These are phyloP conservation scores for Toxicodendron radicans DNA, from an alignment of 345 rosid species.

Conservation along the genomic window DNA sequence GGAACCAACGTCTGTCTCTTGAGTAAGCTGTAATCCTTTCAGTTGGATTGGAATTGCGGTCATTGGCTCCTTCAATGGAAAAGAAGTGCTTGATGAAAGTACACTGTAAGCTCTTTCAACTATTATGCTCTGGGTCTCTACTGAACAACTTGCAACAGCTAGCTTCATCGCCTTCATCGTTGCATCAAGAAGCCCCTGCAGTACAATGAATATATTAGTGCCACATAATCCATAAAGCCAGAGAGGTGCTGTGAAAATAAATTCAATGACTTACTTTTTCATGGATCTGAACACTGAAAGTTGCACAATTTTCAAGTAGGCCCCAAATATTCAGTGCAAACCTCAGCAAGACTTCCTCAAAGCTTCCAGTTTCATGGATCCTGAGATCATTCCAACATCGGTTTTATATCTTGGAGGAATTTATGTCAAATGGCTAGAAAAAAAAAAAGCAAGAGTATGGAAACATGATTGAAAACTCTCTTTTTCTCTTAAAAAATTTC, in stretches of 20 bases:
- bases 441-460: neutral
- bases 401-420: constrained; percentile 14
- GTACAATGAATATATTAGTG: constrained; percentile 17
- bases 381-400: constrained; percentile 35
- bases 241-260: neutral
- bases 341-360: constrained; percentile 48
- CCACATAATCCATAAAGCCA: neutral
- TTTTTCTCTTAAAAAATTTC: constrained; percentile 5
- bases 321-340: constrained; percentile 67
- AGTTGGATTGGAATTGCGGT: constrained; percentile 30
- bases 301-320: constrained; percentile 52
- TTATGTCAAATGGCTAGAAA: neutral
- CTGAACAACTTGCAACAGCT: constrained; percentile 63
- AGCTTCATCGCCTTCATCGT: constrained; percentile 63
- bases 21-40: constrained; percentile 35
- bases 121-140: constrained; percentile 63
- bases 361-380: constrained; percentile 59
- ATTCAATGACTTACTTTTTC: constrained; percentile 44
- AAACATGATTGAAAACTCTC: neutral
- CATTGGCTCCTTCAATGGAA: constrained; percentile 44
- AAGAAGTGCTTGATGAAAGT: constrained; percentile 48
- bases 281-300: constrained; percentile 26
- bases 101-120: constrained; percentile 58
- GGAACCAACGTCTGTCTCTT: constrained; percentile 35
- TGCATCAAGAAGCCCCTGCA: constrained; percentile 69